A percentile compares a stretch with the other conserved stretches of the same genome.
Conservation (phyloP, 352 stramenopile genomes). For the Phytophthora nicotianae region DNA sequence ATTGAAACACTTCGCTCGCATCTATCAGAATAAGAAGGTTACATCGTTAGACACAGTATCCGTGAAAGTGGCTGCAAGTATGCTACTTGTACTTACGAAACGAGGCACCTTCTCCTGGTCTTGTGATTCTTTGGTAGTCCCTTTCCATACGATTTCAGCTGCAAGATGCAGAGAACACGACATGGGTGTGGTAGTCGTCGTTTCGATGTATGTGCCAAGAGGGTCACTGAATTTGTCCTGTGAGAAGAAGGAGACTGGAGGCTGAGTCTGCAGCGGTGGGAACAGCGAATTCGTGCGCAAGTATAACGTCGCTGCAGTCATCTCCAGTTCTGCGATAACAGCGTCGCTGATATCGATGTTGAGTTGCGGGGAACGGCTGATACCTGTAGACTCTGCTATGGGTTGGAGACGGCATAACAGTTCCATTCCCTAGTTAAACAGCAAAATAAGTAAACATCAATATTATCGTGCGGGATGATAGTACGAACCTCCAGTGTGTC, state of each 20-base stretch:
- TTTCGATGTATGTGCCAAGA: slow-evolving; percentile 26
- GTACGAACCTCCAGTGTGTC: slow-evolving; percentile 19
- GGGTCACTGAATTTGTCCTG: slow-evolving; percentile 10
- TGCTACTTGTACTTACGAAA: slow-evolving; percentile 13
- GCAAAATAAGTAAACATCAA: too few relatives aligned
- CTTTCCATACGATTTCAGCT: slow-evolving; percentile 23
- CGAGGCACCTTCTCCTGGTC: slow-evolving; percentile 25
- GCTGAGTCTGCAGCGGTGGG: slow-evolving; percentile 1
- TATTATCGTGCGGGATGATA: too few relatives aligned
- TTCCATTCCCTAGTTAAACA: slow-evolving; percentile 16
- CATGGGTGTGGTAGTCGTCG: slow-evolving; percentile 22
- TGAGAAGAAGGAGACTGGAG: slow-evolving; percentile 2
- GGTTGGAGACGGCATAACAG: slow-evolving; percentile 14
- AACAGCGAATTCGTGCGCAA: slow-evolving; percentile 19
- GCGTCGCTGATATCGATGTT: slow-evolving; percentile 15
- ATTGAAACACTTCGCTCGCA: slow-evolving; percentile 17
- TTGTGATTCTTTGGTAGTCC: slow-evolving; percentile 11
- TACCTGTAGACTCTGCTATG: not conserved
- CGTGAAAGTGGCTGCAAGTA: too few relatives aligned
- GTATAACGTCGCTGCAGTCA: slow-evolving; percentile 6
- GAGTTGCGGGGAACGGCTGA: not conserved
- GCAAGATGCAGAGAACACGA: slow-evolving; percentile 18
- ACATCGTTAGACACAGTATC: not conserved
- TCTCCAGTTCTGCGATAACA: slow-evolving; percentile 15
- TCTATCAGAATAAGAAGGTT: too few relatives aligned